phyloP scores from a whole-genome alignment of 257 asterid genomes.

The Verbena officinalis region DNA sequence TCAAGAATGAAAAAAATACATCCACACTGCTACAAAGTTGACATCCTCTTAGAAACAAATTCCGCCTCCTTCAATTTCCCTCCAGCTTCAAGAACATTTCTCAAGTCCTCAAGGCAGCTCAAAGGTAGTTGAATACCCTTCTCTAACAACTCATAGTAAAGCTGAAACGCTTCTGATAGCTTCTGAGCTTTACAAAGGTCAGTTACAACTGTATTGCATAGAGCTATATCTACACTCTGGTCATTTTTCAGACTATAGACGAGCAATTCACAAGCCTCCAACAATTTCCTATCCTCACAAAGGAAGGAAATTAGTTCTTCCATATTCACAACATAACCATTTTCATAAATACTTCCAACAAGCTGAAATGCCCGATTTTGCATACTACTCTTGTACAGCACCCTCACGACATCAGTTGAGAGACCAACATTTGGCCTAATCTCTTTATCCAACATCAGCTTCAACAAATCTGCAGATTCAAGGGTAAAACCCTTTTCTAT shows the following conservation, averaged over 20 bases:
- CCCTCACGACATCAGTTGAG: conserved; percentile 58
- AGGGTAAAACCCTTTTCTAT: conserved; percentile 47
- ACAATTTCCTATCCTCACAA: conserved; percentile 46
- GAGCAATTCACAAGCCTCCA: conserved; percentile 56
- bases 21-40: conserved; percentile 8
- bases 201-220: conserved; percentile 41
- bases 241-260: conserved; percentile 50
- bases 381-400: conserved; percentile 49
- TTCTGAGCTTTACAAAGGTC: conserved; percentile 50
- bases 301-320: conserved; percentile 58
- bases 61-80: conserved; percentile 76
- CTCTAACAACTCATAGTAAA: conserved; percentile 72
- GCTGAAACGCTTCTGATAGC: conserved; percentile 58
- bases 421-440: conserved; percentile 59
- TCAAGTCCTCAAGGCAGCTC: conserved; percentile 56
- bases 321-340: conserved; percentile 54
- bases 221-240: conserved; percentile 39
- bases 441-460: conserved; percentile 65
- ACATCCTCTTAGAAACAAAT: conserved; percentile 73
- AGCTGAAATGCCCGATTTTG: conserved; percentile 51
- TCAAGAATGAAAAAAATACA: conserved; percentile 5
- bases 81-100: conserved; percentile 51
- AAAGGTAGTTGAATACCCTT: conserved; percentile 54
- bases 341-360: conserved; percentile 49
- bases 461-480: conserved; percentile 61